Evolutionary conservation across 495 filamentous ascomycete species (phyloP).

Genomic region (Penicillium diatomitis): DNA sequence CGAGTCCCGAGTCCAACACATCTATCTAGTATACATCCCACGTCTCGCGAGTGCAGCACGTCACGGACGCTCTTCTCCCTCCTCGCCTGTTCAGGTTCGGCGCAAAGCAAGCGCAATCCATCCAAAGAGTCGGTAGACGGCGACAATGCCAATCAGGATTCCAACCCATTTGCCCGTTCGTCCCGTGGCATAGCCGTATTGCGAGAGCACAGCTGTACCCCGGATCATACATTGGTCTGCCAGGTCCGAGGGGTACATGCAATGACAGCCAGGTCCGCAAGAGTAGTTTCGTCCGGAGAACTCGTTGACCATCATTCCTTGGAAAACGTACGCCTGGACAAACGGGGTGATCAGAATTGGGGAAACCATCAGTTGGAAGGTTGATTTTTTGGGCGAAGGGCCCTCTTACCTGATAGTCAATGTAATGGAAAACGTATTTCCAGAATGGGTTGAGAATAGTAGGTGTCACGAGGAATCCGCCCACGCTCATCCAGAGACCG

Average conservation of each 20-base stretch:
- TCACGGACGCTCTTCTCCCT: neutral
- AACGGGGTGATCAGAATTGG: no score
- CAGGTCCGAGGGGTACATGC: conserved; percentile 59
- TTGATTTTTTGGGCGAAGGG: neutral
- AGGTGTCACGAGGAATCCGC: conserved; percentile 68
- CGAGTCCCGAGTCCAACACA: no score
- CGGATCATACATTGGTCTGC: conserved; percentile 56
- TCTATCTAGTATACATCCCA: no score
- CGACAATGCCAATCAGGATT: conserved; percentile 63
- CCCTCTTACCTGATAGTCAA: conserved; percentile 57
- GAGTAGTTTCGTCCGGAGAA: conserved; percentile 52
- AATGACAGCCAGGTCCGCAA: conserved; percentile 50
- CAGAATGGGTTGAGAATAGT: conserved; percentile 69
- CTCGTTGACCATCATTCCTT: conserved; percentile 88
- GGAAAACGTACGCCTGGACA: conserved; percentile 61
- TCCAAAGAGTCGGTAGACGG: conserved; percentile 60
- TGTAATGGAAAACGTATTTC: conserved; percentile 77
- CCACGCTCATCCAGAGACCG: conserved; percentile 78
- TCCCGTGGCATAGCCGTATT: conserved; percentile 57
- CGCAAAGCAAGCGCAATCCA: conserved; percentile 34
- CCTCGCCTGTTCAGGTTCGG: conserved; percentile 9
- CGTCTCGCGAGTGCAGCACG: no score
- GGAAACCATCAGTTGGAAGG: neutral
- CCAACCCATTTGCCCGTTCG: conserved; percentile 62
- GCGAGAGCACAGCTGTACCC: conserved; percentile 55